Percentiles rank a stretch among this genome's conserved stretches.
Evolutionary conservation across 2,329 filamentous ascomycete species (phyloP).

Genomic region (Ophiostoma montium): DNA sequence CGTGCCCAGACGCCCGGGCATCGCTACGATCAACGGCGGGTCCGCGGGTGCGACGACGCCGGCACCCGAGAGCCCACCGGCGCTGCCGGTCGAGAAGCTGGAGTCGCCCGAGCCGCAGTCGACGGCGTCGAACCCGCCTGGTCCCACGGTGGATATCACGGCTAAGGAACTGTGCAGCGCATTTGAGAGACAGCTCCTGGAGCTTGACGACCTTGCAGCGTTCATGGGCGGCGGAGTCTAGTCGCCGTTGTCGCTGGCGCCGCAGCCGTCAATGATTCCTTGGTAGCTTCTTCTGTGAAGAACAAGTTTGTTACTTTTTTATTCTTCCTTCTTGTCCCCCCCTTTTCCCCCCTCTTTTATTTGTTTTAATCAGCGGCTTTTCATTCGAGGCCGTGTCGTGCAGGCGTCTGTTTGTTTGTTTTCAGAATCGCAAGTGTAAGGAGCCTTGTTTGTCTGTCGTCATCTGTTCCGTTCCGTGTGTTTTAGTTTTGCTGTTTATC

Average conservation of each 20-base stretch:
- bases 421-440: too few species aligned
- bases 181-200: conserved; percentile 45
- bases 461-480: too few species aligned
- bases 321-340: background rate
- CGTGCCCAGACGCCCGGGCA: conserved; percentile 33
- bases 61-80: conserved; percentile 28
- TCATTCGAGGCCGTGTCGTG: background rate
- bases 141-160: conserved; percentile 36
- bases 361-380: conserved; percentile 1
- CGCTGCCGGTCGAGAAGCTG: conserved; percentile 16
- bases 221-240: conserved; percentile 50
- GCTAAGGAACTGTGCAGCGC: conserved; percentile 42
- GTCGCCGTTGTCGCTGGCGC: too few species aligned
- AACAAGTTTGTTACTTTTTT: background rate
- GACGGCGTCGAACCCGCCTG: conserved; percentile 11
- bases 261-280: too few species aligned
- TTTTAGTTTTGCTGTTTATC: too few species aligned
- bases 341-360: background rate
- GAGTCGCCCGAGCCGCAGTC: conserved; percentile 21
- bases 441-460: background rate
- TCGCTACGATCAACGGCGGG: conserved; percentile 45
- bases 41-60: conserved; percentile 35
- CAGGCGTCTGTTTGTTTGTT: background rate
- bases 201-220: conserved; percentile 45
- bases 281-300: background rate